phyloP scores from a whole-genome alignment of 2,329 filamentous ascomycete species.

The Tricladium varicosporioides region DNA sequence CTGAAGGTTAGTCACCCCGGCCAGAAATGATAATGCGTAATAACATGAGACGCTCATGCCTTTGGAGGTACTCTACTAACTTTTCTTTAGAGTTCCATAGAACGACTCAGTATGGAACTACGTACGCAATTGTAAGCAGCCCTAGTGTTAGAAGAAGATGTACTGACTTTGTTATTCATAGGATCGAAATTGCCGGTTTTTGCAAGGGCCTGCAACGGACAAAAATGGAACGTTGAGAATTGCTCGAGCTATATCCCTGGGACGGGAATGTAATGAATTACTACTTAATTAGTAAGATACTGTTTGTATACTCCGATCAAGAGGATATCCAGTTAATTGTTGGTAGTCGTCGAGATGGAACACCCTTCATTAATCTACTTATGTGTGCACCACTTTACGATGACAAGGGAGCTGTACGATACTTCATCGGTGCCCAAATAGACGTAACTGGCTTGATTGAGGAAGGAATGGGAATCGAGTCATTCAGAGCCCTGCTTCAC shows the following conservation, averaged over 20 bases:
- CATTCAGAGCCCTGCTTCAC: constrained; percentile 46
- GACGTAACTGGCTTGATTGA: constrained; percentile 59
- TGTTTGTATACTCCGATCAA: background rate
- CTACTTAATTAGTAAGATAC: constrained; percentile 61
- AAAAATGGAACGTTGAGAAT: constrained; percentile 58
- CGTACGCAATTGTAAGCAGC: constrained; percentile 46
- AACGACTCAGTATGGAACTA: constrained; percentile 71
- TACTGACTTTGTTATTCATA: constrained; percentile 47
- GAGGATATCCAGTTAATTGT: too few species aligned
- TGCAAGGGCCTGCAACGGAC: constrained; percentile 71
- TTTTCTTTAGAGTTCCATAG: constrained; percentile 60
- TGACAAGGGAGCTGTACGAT: constrained; percentile 56
- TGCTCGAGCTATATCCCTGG: constrained; percentile 55
- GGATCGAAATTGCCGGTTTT: constrained; percentile 66
- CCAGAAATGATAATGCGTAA: too few species aligned
- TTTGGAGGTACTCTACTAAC: background rate
- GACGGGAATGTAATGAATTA: constrained; percentile 69
- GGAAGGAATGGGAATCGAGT: constrained; percentile 57
- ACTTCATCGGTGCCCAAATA: constrained; percentile 64
- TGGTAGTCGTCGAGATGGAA: constrained; percentile 54
- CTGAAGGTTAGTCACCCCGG: constrained; percentile 52
- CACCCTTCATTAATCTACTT: constrained; percentile 63
- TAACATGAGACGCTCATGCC: too few species aligned
- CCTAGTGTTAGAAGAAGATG: too few species aligned
- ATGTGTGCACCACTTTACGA: constrained; percentile 63